Evolutionary conservation across 148 eudicot species (phyloP).

Genomic region (Cornus suecica): DNA sequence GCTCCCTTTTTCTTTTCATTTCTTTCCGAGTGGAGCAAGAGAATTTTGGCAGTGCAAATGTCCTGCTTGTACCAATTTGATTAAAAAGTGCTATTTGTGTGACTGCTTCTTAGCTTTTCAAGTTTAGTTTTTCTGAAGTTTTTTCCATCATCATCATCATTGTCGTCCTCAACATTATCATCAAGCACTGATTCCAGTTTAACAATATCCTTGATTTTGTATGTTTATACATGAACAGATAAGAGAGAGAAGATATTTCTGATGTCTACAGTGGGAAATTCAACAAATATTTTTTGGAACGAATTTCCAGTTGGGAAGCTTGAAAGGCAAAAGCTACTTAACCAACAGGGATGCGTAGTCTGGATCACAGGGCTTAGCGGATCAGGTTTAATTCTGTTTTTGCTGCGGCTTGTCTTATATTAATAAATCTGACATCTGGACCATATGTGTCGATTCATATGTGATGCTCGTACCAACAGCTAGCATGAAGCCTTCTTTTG

Average conservation of each 20-base stretch:
- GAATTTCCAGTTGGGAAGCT: constrained; percentile 66
- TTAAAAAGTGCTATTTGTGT: no score
- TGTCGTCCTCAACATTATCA: no score
- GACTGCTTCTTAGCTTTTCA: not conserved
- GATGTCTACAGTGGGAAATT: constrained; percentile 71
- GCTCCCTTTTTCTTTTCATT: not conserved
- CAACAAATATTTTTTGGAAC: constrained; percentile 89
- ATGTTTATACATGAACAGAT: constrained; percentile 16
- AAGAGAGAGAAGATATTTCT: constrained; percentile 15
- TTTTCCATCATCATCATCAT: no score
- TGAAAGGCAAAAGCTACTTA: constrained; percentile 76
- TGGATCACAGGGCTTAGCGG: constrained; percentile 98
- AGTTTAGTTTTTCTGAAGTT: not conserved
- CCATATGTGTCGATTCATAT: not conserved
- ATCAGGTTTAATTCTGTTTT: constrained; percentile 48
- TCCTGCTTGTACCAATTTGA: not conserved
- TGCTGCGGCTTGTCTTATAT: not conserved
- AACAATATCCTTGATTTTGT: not conserved
- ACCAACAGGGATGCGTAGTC: constrained; percentile 85
- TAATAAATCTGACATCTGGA: not conserved
- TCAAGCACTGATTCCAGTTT: not conserved
- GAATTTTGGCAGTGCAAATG: not conserved
- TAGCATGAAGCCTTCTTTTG: not conserved
- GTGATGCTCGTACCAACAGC: not conserved
- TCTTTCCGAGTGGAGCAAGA: not conserved